Base-by-base conservation (phyloP, 306 rosid species). In the Chamaecrista fasciculata region DNA sequence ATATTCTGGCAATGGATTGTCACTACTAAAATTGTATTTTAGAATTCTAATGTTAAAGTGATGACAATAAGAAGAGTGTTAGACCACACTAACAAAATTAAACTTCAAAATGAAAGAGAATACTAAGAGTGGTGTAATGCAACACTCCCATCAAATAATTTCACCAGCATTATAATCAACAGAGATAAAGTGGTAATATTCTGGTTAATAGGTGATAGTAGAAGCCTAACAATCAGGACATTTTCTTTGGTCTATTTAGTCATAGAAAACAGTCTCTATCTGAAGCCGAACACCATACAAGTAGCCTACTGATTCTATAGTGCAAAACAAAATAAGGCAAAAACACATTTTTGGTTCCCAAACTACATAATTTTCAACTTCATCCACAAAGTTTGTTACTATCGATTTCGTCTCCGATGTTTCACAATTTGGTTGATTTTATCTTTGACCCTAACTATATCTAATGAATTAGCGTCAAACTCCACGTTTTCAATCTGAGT, bases 231-330 rank as follows among this genome's bases (percentile, higher is more conserved):
- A 18, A 2, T 33, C 1, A 10, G 8, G 50, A n/a, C 15, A 8
- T 56, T 61, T 34, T 60, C 24, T 51, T 66, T 36, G 72, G 34
- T 55, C 52, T 49, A 64, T 62, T 16, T 18, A 34, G 20, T 62
- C 26, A 62, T 18, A 48, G 19, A 20, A 46, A 72, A 62, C 39
- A 62, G 25, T 5, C 48, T 15, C 29, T 67, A 57, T 51, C 20
- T 34, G 36, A n/a, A n/a, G n/a, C n/a, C n/a, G n/a, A 63, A 43
- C 16, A 40, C 8, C 47, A 51, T 63, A 40, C 19, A 62, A 40
- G 23, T 48, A 64, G 24, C 62, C 48, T 62, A 62, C 66, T 53
- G 11, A 15, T 37, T 18, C 16, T 46, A 39, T 15, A 33, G n/a
- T 29, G 70, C 70, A 72, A 20, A 39, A 71, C 0, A 65, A 66